A percentile compares a stretch with the other conserved stretches of the same genome.
phyloP scores from a whole-genome alignment of 257 asterid genomes.

The Solanum bulbocastanum region DNA sequence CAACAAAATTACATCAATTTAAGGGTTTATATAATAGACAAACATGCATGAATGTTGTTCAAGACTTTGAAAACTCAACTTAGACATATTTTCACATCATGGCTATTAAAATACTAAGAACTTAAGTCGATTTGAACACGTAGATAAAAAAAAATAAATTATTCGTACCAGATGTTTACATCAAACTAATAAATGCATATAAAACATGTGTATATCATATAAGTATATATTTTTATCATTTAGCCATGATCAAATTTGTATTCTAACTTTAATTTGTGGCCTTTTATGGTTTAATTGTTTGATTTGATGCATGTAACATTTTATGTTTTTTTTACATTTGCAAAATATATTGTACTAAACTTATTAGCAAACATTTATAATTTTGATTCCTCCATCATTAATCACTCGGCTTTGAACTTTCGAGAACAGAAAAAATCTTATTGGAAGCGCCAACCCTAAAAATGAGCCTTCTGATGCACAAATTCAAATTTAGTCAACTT shows the following conservation, averaged over 20 bases:
- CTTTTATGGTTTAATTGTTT: not conserved
- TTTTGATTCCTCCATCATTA: not conserved
- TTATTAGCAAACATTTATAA: not conserved
- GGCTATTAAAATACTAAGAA: not conserved
- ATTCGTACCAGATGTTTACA: accelerated
- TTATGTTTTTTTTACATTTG: not conserved
- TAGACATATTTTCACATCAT: not conserved
- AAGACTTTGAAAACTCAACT: not conserved
- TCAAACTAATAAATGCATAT: not conserved
- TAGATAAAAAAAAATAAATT: not conserved
- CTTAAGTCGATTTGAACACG: not conserved
- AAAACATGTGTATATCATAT: not conserved
- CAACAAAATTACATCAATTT: not conserved
- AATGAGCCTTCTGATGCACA: too few species aligned
- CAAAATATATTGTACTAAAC: not conserved
- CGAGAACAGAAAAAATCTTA: too few species aligned
- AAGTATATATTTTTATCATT: not conserved
- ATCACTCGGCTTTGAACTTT: not conserved
- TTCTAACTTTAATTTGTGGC: not conserved
- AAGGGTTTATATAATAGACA: not conserved
- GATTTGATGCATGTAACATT: not conserved
- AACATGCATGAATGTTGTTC: not conserved
- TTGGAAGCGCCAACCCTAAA: too few species aligned
- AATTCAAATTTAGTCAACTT: too few species aligned
- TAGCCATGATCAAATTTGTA: not conserved